A percentile compares a stretch with the other conserved stretches of the same genome.
These are phyloP conservation scores for Penicillium sp. DNA, from an alignment of 2,329 filamentous ascomycete species.

Conservation along the genomic window DNA sequence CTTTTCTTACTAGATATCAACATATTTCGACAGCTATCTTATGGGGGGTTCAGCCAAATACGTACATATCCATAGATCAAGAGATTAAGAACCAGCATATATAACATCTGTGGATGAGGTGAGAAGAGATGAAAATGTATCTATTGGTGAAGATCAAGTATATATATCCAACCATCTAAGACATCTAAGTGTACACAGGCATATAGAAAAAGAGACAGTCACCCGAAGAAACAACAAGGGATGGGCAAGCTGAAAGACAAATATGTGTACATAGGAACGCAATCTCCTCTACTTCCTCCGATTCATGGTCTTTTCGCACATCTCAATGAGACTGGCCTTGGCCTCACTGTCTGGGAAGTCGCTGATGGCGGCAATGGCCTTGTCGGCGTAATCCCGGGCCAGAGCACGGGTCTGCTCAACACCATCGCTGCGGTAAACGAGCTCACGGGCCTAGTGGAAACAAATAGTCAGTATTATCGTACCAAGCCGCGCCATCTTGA, in stretches of 20 bases:
- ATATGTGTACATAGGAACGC: conserved; percentile 21
- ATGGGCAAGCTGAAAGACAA: conserved; percentile 11
- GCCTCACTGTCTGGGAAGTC: conserved; percentile 91
- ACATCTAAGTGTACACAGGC: conserved; percentile 23
- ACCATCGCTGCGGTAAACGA: conserved; percentile 80
- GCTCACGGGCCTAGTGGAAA: conserved; percentile 68
- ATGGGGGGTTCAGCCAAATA: not conserved
- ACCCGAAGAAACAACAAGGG: conserved; percentile 8
- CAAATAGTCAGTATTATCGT: conserved; percentile 10
- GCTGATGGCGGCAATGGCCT: conserved; percentile 79
- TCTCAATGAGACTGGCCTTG: conserved; percentile 84
- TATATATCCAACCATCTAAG: conserved; percentile 13
- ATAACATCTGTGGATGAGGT: not conserved
- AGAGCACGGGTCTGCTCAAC: conserved; percentile 88
- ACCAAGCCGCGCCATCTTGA: not conserved
- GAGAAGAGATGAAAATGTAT: not conserved
- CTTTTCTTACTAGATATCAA: not conserved
- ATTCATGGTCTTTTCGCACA: conserved; percentile 89
- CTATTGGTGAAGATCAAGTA: conserved; percentile 5
- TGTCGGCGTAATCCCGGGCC: conserved; percentile 85
- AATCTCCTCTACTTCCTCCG: conserved; percentile 65
- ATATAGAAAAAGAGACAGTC: conserved; percentile 8
- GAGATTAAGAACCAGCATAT: not conserved
- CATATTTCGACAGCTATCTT: no score
- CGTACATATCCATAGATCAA: not conserved